Percentiles rank a stretch among this genome's conserved stretches.
Conservation (phyloP, 2,329 filamentous ascomycete species). For the Clonostachys solani region DNA sequence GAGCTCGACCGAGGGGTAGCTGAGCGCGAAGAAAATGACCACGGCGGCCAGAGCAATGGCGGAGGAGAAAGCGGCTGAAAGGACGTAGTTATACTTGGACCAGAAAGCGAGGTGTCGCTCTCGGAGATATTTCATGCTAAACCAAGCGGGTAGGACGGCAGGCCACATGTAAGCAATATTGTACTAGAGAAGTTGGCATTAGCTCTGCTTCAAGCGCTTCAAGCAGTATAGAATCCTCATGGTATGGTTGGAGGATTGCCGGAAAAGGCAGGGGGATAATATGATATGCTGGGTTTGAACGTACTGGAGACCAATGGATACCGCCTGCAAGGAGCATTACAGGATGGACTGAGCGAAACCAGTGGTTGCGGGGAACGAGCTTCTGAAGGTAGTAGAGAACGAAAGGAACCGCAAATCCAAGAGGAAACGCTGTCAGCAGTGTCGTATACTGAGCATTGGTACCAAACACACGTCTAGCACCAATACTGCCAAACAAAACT, state of each 20-base stretch:
- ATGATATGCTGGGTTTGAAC: too few relatives aligned
- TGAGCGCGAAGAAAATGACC: conserved; percentile 41
- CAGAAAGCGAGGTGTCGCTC: conserved; percentile 39
- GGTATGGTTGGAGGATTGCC: too few relatives aligned
- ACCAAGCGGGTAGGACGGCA: conserved; percentile 38
- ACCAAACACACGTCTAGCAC: conserved; percentile 30
- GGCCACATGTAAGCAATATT: conserved; percentile 41
- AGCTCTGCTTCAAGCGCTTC: too few relatives aligned
- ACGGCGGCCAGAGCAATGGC: conserved; percentile 41
- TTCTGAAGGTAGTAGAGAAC: conserved; percentile 22
- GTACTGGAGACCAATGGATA: conserved; percentile 18
- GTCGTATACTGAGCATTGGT: conserved; percentile 25
- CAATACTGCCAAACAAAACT: conserved; percentile 35
- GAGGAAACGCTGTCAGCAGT: conserved; percentile 25
- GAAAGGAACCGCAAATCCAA: conserved; percentile 24
- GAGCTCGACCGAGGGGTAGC: conserved; percentile 17
- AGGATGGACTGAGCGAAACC: conserved; percentile 31
- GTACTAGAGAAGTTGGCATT: conserved; percentile 25
- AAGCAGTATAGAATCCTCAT: too few relatives aligned
- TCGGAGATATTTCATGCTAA: conserved; percentile 43
- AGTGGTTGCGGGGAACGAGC: conserved; percentile 21
- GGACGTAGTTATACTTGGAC: conserved; percentile 44
- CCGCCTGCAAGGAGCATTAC: conserved; percentile 34
- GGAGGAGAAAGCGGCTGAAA: conserved; percentile 37
- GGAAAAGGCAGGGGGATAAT: too few relatives aligned